Conservation (phyloP, 441 rosid genomes). For the Biscutella auriculata region DNA sequence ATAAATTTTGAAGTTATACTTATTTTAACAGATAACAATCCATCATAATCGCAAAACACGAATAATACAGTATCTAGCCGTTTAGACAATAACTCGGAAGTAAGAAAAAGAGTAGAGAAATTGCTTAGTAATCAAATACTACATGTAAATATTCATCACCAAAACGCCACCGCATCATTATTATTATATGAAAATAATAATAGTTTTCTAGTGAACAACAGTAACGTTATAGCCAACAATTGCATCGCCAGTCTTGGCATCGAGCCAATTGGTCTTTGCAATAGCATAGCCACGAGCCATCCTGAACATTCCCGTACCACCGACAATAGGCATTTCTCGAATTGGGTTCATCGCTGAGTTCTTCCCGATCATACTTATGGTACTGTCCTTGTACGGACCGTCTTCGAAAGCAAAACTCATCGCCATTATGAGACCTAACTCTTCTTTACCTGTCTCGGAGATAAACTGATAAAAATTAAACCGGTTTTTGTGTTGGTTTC, state of each 20-base stretch:
- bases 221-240: slow-evolving; percentile 54
- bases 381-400: slow-evolving; percentile 56
- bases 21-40: no score
- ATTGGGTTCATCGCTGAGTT: slow-evolving; percentile 32
- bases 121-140: no score
- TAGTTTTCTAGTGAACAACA: slow-evolving; percentile 26
- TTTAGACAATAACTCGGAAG: no score
- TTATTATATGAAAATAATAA: background rate
- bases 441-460: slow-evolving; percentile 34
- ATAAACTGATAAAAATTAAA: no score
- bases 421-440: slow-evolving; percentile 46
- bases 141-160: no score
- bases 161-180: no score
- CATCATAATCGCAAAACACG: no score
- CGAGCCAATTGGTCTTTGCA: slow-evolving; percentile 33
- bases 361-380: slow-evolving; percentile 48
- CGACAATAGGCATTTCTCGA: slow-evolving; percentile 66
- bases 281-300: slow-evolving; percentile 61
- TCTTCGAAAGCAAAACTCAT: slow-evolving; percentile 43
- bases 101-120: no score
- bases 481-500: no score
- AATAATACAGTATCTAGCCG: no score
- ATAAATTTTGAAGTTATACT: no score
- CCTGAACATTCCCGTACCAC: slow-evolving; percentile 63
- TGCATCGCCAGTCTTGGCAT: slow-evolving; percentile 43